Evolutionary conservation across 2,329 filamentous ascomycete genomes (phyloP).

Genomic region (Penicillium thymicola): DNA sequence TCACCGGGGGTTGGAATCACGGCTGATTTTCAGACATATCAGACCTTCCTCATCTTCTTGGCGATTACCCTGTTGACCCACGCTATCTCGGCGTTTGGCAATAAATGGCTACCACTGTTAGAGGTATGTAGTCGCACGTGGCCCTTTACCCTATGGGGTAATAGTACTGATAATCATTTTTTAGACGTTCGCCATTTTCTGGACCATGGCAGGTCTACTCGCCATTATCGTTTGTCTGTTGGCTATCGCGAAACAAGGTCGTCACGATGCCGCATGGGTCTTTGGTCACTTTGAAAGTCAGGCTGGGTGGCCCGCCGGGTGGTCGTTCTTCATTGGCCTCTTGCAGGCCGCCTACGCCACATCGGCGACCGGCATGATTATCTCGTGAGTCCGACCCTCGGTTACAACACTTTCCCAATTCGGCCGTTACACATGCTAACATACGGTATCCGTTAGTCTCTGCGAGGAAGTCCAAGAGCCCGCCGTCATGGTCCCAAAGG

Average conservation of each 20-base stretch:
- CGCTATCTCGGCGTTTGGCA: constrained; percentile 51
- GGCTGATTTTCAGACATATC: constrained; percentile 56
- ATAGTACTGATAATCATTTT: constrained; percentile 40
- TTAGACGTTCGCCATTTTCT: constrained; percentile 73
- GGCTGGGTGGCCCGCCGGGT: constrained; percentile 67
- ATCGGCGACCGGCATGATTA: constrained; percentile 72
- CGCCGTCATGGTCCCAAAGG: constrained; percentile 63
- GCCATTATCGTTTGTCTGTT: constrained; percentile 67
- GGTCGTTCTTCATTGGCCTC: constrained; percentile 68
- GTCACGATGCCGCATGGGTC: constrained; percentile 60
- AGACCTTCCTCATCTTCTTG: constrained; percentile 68
- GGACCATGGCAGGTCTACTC: constrained; percentile 61
- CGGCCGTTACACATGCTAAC: constrained; percentile 8
- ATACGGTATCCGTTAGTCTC: constrained; percentile 42
- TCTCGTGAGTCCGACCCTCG: constrained; percentile 56
- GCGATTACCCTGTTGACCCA: constrained; percentile 61
- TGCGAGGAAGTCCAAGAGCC: constrained; percentile 66
- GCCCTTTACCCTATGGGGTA: constrained; percentile 47
- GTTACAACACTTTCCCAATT: neutral
- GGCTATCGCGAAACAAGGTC: constrained; percentile 65
- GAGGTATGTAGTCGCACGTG: constrained; percentile 56
- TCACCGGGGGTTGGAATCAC: constrained; percentile 50
- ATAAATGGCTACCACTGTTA: constrained; percentile 55
- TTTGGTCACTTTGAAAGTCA: constrained; percentile 52
- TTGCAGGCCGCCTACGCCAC: constrained; percentile 66